A percentile compares a stretch with the other conserved stretches of the same genome.
These are phyloP conservation scores for Phytophthora pini DNA, from an alignment of 352 stramenopile species.

Conservation along the genomic window DNA sequence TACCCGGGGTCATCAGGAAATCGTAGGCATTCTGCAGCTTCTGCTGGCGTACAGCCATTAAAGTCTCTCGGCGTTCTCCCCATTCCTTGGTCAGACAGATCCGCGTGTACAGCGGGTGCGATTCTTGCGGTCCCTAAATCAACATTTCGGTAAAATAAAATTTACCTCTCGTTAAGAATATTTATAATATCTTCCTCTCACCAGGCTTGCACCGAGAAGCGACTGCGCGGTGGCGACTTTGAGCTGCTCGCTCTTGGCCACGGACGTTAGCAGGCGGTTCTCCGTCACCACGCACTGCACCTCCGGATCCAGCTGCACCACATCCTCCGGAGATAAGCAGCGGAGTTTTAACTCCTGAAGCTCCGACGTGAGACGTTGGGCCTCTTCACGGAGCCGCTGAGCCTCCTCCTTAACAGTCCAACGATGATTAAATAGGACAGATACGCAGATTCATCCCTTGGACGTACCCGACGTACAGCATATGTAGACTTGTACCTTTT, in stretches of 20 bases:
- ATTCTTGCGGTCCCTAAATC: slow-evolving; percentile 22
- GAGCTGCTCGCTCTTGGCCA: slow-evolving; percentile 45
- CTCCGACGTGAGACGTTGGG: slow-evolving; percentile 23
- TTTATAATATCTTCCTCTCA: slow-evolving; percentile 3
- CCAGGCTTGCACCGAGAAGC: slow-evolving; percentile 35
- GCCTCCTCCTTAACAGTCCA: slow-evolving; percentile 30
- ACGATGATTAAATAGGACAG: not conserved
- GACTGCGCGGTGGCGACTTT: slow-evolving; percentile 40
- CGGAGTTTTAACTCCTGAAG: slow-evolving; percentile 22
- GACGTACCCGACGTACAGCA: slow-evolving; percentile 18
- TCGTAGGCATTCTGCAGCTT: slow-evolving; percentile 32
- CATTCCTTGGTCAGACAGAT: slow-evolving; percentile 34
- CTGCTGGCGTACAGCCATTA: slow-evolving; percentile 30
- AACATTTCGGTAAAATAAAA: not conserved
- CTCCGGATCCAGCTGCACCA: slow-evolving; percentile 11
- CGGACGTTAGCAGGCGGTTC: slow-evolving; percentile 34
- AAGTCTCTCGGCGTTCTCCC: slow-evolving; percentile 27
- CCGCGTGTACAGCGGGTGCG: slow-evolving; percentile 27
- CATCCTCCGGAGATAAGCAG: slow-evolving; percentile 13
- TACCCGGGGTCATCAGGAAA: slow-evolving; percentile 28
- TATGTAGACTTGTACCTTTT: slow-evolving; percentile 38
- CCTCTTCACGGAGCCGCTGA: slow-evolving; percentile 20
- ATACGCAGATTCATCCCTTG: not conserved
- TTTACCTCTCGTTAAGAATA: slow-evolving; percentile 9
- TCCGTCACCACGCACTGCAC: slow-evolving; percentile 21